These are phyloP conservation scores for Rhizopogon sp. DNA, from an alignment of 768 basidiomycete species.

Conservation along the genomic window DNA sequence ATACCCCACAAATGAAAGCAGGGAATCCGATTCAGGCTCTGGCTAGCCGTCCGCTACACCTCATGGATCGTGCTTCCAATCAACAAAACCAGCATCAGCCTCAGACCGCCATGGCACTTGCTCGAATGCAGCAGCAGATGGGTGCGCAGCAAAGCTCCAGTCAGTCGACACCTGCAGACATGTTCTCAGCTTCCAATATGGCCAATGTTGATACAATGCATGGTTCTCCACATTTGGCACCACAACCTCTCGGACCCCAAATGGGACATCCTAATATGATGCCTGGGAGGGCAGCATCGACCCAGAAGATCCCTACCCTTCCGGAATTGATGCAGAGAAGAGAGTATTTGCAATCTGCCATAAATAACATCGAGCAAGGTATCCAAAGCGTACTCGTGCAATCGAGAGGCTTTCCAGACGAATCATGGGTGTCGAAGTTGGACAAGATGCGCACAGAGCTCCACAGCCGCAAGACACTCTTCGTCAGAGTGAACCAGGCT, in stretches of 20 bases:
- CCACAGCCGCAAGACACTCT: constrained; percentile 33
- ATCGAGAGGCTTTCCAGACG: constrained; percentile 14
- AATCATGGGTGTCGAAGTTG: constrained; percentile 11
- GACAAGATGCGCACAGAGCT: constrained; percentile 15
- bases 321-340: constrained; percentile 21
- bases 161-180: constrained; percentile 36
- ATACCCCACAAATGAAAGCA: constrained; percentile 30
- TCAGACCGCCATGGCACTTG: constrained; percentile 31
- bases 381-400: constrained; percentile 3
- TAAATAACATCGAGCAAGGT: constrained; percentile 3
- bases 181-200: constrained; percentile 45
- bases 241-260: constrained; percentile 16
- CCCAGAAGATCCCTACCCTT: constrained; percentile 12
- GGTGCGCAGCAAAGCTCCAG: constrained; percentile 32
- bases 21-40: constrained; percentile 18
- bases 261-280: constrained; percentile 19
- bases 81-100: constrained; percentile 35
- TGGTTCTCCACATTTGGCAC: constrained; percentile 39
- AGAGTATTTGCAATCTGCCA: constrained; percentile 8
- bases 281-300: constrained; percentile 5
- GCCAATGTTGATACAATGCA: constrained; percentile 39
- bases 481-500: constrained; percentile 30
- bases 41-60: constrained; percentile 40
- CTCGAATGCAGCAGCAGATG: constrained; percentile 28
- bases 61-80: constrained; percentile 40